These are phyloP conservation scores for Boletus rubroflammeus DNA, from an alignment of 768 basidiomycete species.

Conservation along the genomic window DNA sequence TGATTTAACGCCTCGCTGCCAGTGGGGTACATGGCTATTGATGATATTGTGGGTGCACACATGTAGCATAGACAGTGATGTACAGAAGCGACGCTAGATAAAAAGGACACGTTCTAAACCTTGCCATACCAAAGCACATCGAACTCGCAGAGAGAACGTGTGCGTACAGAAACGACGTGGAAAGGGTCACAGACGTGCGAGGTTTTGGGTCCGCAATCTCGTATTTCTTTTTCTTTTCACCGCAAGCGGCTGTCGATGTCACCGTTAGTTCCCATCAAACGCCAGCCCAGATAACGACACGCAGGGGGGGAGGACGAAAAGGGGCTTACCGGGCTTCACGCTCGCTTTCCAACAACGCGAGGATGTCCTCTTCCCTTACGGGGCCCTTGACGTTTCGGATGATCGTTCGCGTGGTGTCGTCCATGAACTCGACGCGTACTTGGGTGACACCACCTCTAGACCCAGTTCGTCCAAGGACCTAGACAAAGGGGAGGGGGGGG, in stretches of 20 bases:
- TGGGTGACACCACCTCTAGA: conserved; percentile 99
- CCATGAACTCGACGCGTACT: conserved; percentile 99
- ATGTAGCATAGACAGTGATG: neutral
- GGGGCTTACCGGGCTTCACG: conserved; percentile 88
- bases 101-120: neutral
- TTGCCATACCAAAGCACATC: neutral
- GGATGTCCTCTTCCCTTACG: conserved; percentile 92
- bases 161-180: neutral
- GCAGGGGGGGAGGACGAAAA: neutral
- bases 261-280: neutral
- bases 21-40: no score
- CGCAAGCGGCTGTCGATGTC: conserved; percentile 21
- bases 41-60: neutral
- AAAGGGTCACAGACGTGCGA: neutral
- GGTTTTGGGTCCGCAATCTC: neutral
- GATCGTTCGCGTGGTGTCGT: conserved; percentile 91
- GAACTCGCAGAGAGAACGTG: neutral
- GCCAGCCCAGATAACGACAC: no score
- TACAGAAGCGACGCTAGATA: conserved; percentile 7
- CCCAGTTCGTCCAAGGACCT: conserved; percentile 98
- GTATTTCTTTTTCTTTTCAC: conserved; percentile 6
- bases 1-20: neutral
- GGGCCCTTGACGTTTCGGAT: conserved; percentile 99
- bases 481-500: neutral
- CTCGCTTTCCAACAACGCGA: conserved; percentile 95